A percentile compares a stretch with the other conserved stretches of the same genome.
Evolutionary conservation across 2,329 filamentous ascomycete species (phyloP).

Genomic region (Cercospora brassicicola): DNA sequence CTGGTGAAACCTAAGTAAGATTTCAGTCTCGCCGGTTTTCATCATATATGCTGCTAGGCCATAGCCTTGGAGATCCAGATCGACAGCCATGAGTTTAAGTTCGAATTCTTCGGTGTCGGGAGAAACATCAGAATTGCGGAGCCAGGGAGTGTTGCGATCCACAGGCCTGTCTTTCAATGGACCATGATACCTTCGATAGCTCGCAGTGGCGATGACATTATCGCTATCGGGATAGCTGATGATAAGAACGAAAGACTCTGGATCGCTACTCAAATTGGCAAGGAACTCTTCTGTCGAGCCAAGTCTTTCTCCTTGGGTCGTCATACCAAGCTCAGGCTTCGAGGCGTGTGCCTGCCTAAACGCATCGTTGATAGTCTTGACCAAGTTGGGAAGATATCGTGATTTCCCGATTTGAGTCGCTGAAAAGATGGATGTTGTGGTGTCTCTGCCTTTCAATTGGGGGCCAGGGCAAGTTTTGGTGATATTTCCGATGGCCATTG

Average conservation of each 20-base stretch:
- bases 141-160: constrained; percentile 11
- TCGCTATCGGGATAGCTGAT: constrained; percentile 4
- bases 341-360: constrained; percentile 12
- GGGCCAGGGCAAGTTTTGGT: constrained; percentile 7
- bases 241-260: constrained; percentile 22
- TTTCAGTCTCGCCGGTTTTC: constrained; percentile 14
- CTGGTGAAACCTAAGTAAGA: constrained; percentile 1
- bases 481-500: not conserved
- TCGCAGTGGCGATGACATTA: constrained; percentile 22
- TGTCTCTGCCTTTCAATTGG: constrained; percentile 3
- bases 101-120: constrained; percentile 23
- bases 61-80: constrained; percentile 13
- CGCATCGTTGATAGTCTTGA: constrained; percentile 21
- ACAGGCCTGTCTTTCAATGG: constrained; percentile 3
- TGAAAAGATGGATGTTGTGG: constrained; percentile 15
- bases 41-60: constrained; percentile 22
- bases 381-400: constrained; percentile 11
- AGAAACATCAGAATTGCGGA: constrained; percentile 8
- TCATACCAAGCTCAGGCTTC: constrained; percentile 17
- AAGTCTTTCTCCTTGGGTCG: constrained; percentile 8
- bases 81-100: constrained; percentile 21
- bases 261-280: constrained; percentile 8
- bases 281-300: constrained; percentile 19
- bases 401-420: constrained; percentile 13
- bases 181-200: constrained; percentile 17